Base-by-base conservation (phyloP, 2,329 filamentous ascomycete species). In the Periconia digitata region DNA sequence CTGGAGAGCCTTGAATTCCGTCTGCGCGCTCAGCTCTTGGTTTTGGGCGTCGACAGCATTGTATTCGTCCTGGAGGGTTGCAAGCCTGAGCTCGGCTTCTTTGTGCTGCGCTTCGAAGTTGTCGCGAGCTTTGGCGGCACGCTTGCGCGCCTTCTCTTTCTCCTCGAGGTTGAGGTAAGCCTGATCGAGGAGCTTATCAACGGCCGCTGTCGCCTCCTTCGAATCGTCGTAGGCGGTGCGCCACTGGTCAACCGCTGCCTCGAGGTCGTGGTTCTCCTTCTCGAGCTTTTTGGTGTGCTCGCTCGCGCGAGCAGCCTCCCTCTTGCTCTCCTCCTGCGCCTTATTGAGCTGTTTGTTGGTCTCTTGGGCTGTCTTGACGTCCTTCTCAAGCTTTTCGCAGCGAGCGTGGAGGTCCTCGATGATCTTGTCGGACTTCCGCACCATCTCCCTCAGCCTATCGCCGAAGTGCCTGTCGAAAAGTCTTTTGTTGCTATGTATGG, bases 31-130 rank as follows among this genome's bases (percentile, higher is more conserved):
- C 1, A 58, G 51, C 17, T 58, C 46, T 12, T 37, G 43, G 37
- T 54, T 50, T 2, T 27, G 35, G 12, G 40, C 27, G 36, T 53
- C 48, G 1, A 27, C 39, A 6, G 53, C 41, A 2, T 51, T 38
- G 49, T 47, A 56, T 41, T 62, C 46, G 20, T 36, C 29, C n/a
- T 37, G 43, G 24, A 61, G 23, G 37, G 51, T 53, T 2, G 55
- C 37, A 22, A 56, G 44, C 43, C 55, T 45, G 6, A 51, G 27
- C 40, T 53, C 36, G 15, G 29, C 37, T 15, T 54, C 47, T 10
- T 46, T 27, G 37, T 39, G 24, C 10, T 38, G 15, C 3, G 34
- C 24, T 37, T 50, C 43, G 40, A 46, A 21, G 6, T 47, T 47
- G 29, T 56, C 49, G 16, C 40, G 38, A 13, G 46, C 49, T 12